Percentiles rank a stretch among this genome's conserved stretches.
Conservation (phyloP, 2,329 filamentous ascomycete genomes). For the Penicillium capsulatum region DNA sequence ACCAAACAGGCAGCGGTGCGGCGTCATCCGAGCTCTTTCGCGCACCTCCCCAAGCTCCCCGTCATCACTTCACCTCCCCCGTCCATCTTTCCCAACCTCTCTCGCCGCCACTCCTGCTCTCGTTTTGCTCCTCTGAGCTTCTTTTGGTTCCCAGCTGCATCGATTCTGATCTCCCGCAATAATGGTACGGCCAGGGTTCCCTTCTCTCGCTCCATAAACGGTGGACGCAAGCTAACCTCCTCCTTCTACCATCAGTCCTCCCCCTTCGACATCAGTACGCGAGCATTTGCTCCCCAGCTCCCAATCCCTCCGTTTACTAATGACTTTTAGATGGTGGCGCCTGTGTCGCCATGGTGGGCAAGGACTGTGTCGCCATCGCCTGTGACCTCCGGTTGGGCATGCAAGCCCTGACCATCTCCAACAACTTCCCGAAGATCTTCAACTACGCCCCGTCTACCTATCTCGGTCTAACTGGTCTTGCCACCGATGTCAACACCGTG, state of each 20-base stretch:
- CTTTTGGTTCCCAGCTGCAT: conserved; percentile 11
- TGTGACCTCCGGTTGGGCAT: conserved; percentile 97
- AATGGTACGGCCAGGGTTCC: conserved; percentile 21
- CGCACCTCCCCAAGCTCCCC: conserved; percentile 30
- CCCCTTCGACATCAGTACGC: conserved; percentile 91
- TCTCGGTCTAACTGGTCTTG: conserved; percentile 91
- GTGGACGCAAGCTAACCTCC: conserved; percentile 32
- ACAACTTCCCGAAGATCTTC: conserved; percentile 99
- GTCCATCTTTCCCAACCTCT: conserved; percentile 17
- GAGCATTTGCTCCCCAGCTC: conserved; percentile 6
- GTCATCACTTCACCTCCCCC: conserved; percentile 24
- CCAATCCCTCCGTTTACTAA: conserved; percentile 14
- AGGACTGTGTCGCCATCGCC: conserved; percentile 98
- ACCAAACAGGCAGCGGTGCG: conserved; percentile 29
- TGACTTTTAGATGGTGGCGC: conserved; percentile 68
- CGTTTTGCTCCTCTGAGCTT: conserved; percentile 12
- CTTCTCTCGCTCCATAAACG: conserved; percentile 12
- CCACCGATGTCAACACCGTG: conserved; percentile 91
- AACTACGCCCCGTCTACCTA: conserved; percentile 86
- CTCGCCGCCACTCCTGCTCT: conserved; percentile 10
- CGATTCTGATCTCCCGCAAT: conserved; percentile 18
- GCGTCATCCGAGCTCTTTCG: conserved; percentile 34
- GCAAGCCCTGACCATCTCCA: conserved; percentile 93
- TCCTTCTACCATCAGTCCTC: conserved; percentile 61
- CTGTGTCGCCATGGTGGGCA: conserved; percentile 98